phyloP scores from a whole-genome alignment of 768 basidiomycete genomes.

The Lactarius vividus region DNA sequence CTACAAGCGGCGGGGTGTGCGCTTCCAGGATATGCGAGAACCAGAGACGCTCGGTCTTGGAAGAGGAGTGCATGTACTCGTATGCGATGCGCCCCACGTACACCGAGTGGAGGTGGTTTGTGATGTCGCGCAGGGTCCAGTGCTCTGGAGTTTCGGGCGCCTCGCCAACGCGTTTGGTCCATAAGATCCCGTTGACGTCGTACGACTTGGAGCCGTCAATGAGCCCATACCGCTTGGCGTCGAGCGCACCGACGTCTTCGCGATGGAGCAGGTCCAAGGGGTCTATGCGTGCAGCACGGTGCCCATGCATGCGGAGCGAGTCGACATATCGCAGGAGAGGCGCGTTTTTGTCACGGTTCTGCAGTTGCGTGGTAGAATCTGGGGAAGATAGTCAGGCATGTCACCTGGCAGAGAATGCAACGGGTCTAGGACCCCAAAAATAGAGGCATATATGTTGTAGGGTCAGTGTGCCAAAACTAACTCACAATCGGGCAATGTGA shows the following conservation, averaged over 20 bases:
- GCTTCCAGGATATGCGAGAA: slow-evolving; percentile 85
- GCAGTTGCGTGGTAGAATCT: slow-evolving; percentile 44
- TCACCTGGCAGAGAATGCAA: background rate
- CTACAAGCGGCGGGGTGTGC: slow-evolving; percentile 38
- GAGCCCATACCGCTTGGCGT: slow-evolving; percentile 76
- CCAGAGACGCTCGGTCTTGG: slow-evolving; percentile 84
- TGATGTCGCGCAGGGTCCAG: slow-evolving; percentile 73
- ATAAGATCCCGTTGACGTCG: slow-evolving; percentile 78
- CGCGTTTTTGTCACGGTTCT: slow-evolving; percentile 69
- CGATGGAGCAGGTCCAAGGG: slow-evolving; percentile 85
- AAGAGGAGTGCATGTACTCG: slow-evolving; percentile 89
- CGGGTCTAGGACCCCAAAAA: no score
- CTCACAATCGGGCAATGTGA: slow-evolving; percentile 72
- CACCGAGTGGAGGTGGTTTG: slow-evolving; percentile 60
- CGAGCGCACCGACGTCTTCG: slow-evolving; percentile 73
- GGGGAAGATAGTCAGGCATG: background rate
- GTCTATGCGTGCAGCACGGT: slow-evolving; percentile 83
- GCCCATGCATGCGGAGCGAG: slow-evolving; percentile 79
- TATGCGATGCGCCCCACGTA: slow-evolving; percentile 88
- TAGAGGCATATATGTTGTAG: background rate
- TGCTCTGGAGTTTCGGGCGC: slow-evolving; percentile 36
- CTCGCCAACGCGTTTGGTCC: slow-evolving; percentile 53
- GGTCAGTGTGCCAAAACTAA: background rate
- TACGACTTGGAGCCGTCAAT: slow-evolving; percentile 50
- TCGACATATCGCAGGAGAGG: slow-evolving; percentile 86